Conservation (phyloP, 257 asterid species). For the Penstemon barbatus region DNA sequence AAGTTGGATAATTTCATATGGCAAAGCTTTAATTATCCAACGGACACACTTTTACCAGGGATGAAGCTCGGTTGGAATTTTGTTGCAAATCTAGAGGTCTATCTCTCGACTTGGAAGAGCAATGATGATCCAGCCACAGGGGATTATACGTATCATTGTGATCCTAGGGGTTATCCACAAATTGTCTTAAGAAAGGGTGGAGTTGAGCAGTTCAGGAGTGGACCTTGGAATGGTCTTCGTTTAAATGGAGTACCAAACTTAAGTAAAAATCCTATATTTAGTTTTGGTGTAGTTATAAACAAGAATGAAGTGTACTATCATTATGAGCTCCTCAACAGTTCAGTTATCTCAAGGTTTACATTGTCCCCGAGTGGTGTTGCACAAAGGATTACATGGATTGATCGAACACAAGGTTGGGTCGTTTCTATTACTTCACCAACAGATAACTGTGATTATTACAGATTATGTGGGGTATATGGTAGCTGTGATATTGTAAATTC, state of each 20-base stretch:
- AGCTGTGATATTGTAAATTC: conserved; percentile 22
- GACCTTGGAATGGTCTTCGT: conserved; percentile 48
- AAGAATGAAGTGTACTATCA: conserved; percentile 28
- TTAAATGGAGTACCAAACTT: conserved; percentile 33
- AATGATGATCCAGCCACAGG: conserved; percentile 47
- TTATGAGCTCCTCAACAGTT: conserved; percentile 30
- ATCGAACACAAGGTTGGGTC: conserved; percentile 29
- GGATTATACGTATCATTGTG: conserved; percentile 29
- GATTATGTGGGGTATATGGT: conserved; percentile 31
- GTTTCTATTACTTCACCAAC: conserved; percentile 19
- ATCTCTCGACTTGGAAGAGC: conserved; percentile 38
- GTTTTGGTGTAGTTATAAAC: conserved; percentile 18
- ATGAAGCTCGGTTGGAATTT: conserved; percentile 52
- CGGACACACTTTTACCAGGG: conserved; percentile 48
- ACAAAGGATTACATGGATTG: conserved; percentile 35
- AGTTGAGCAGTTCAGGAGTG: conserved; percentile 22
- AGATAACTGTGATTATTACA: conserved; percentile 37
- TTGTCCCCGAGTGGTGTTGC: conserved; percentile 23
- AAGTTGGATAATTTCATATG: conserved; percentile 35
- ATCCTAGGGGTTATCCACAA: conserved; percentile 43
- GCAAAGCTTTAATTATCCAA: conserved; percentile 59
- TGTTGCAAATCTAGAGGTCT: conserved; percentile 15
- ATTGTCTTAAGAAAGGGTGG: conserved; percentile 15
- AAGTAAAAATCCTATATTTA: conserved; percentile 20
- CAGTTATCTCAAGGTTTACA: conserved; percentile 27